Percentiles rank a stretch among this genome's conserved stretches.
Evolutionary conservation across 163 green algal species (phyloP).

Genomic region (Chlorella variabilis): DNA sequence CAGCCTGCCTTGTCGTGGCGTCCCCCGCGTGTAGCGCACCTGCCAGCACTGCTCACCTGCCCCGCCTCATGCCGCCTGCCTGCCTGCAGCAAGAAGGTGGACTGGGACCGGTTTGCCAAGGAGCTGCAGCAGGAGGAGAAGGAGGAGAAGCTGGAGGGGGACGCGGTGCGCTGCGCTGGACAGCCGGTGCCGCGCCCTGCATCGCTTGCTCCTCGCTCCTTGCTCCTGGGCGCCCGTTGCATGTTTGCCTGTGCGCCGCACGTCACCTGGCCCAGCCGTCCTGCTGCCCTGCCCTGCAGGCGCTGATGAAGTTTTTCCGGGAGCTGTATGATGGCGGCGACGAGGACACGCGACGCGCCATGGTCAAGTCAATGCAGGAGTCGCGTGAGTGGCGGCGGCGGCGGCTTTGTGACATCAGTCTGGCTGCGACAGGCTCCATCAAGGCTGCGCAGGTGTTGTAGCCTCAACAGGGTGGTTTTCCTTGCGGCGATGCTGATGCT

Average conservation of each 20-base stretch:
- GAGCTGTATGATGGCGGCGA: conserved; percentile 91
- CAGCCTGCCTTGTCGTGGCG: too few species aligned
- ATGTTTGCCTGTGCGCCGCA: too few species aligned
- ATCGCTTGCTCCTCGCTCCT: background rate
- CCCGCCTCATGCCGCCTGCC: background rate
- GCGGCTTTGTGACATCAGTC: background rate
- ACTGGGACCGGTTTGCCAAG: conserved; percentile 84
- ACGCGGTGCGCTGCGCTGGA: conserved; percentile 55
- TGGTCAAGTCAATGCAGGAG: conserved; percentile 98
- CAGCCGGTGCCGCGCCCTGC: background rate
- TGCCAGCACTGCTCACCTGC: too few species aligned
- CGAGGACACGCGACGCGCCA: conserved; percentile 93
- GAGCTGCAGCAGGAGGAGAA: conserved; percentile 74
- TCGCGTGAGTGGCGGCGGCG: conserved; percentile 4
- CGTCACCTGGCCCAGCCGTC: too few species aligned
- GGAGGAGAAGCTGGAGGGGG: conserved; percentile 89
- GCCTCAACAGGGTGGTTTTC: too few species aligned
- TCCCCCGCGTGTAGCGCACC: too few species aligned
- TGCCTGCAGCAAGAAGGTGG: conserved; percentile 55
- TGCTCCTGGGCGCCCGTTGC: background rate
- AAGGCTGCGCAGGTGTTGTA: too few species aligned
- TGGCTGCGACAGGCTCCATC: too few species aligned
- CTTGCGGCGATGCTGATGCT: too few species aligned
- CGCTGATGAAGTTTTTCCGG: conserved; percentile 86
- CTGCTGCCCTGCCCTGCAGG: conserved; percentile 11